Base-by-base conservation (phyloP, 768 basidiomycete species). In the Termitomyces sp. region DNA sequence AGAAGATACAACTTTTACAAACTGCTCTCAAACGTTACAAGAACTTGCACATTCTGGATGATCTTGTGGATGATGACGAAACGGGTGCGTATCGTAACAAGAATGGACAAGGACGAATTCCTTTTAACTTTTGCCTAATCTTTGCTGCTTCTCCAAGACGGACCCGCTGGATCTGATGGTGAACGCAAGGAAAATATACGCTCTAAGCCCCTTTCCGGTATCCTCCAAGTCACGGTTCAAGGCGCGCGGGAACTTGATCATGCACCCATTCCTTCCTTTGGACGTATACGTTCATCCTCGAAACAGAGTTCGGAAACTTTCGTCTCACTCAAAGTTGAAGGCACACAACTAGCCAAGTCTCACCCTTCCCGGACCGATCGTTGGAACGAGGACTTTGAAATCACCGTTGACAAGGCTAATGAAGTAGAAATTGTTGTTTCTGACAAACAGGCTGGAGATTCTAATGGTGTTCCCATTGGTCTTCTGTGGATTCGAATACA, bases 321-420 rank as follows among this genome's bases (percentile, higher is more conserved):
- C 68, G 90, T 98, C 44, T 92, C 92, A 34, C 83, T 98, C 74
- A 97, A 98, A 68, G 90, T 98, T 12, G 97, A 99, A 76, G 94
- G 96, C 22, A 94, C 92, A 20, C 91, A 94, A 64, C 81, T 92
- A 15, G 96, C 93, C 5, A 86, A 88, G 57, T 94, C 95, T 0
- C 94, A 96, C 69, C 91, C 93, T 8, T 88, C 94, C 10, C 87
- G 94, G 58, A 97, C 89, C 29, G 97, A 98, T 73, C 87, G 91
- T 46, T 99, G 97, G 97, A 92, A 93, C 69, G 95, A 99, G 72
- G 92, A 94, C 58, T 98, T 98, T 61, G 94, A 96, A 72, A 92
- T 99, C 58, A 80, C 87, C 0, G 91, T 98, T 41, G 96, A 98
- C 77, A 98, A 98, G 73, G 95, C 96, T 15, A 98, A 96, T 69